Conservation (phyloP, 176 grass and related monocot species). For the Luzula sylvatica region DNA sequence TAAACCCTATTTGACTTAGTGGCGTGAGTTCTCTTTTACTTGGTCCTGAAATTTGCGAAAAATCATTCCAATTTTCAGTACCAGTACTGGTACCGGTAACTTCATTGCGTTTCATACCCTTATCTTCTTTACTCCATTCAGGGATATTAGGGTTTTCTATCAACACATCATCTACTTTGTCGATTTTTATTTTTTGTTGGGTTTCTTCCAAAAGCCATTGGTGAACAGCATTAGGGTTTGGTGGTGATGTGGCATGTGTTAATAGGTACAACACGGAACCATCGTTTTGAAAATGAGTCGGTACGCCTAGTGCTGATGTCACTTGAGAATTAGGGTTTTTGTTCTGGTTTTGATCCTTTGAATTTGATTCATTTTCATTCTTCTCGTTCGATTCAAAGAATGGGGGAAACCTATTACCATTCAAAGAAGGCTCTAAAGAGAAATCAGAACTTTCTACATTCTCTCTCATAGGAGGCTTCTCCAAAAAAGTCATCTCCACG, state of each 20-base stretch:
- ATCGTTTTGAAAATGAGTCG: constrained; percentile 90
- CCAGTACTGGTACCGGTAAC: constrained; percentile 16
- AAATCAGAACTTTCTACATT: constrained; percentile 22
- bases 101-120: not conserved
- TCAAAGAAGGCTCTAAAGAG: constrained; percentile 30
- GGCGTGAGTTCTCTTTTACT: constrained; percentile 60
- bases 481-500: constrained; percentile 41
- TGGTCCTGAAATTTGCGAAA: constrained; percentile 86
- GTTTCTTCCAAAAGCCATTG: constrained; percentile 45
- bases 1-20: constrained; percentile 81
- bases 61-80: constrained; percentile 32
- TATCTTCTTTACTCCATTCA: constrained; percentile 22
- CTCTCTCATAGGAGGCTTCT: constrained; percentile 53
- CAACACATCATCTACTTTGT: constrained; percentile 11
- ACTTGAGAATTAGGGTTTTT: constrained; percentile 24
- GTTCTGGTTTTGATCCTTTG: constrained; percentile 21
- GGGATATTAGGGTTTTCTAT: not conserved
- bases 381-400: constrained; percentile 51
- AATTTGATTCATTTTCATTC: constrained; percentile 28
- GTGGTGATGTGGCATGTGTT: constrained; percentile 56
- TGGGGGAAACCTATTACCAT: constrained; percentile 29
- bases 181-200: constrained; percentile 11
- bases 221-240: constrained; percentile 48
- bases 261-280: constrained; percentile 67
- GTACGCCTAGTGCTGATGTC: constrained; percentile 44